These are phyloP conservation scores for Paramarasmius palmivorus DNA, from an alignment of 1,284 basidiomycete species.

Conservation along the genomic window DNA sequence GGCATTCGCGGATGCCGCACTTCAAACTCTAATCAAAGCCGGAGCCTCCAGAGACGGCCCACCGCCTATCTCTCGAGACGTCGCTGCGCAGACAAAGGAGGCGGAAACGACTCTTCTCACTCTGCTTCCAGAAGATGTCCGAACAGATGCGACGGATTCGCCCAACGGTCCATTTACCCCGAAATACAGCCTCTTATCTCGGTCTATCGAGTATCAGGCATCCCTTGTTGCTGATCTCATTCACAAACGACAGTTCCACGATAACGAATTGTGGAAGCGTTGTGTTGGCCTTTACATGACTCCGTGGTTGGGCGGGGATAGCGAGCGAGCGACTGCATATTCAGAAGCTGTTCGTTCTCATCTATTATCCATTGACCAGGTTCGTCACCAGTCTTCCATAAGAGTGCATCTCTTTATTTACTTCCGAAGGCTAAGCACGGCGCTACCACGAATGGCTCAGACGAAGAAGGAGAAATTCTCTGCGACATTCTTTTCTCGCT, in stretches of 20 bases:
- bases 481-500: constrained; percentile 95
- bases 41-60: constrained; percentile 77
- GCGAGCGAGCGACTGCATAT: constrained; percentile 48
- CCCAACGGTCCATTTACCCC: constrained; percentile 50
- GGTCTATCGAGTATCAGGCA: constrained; percentile 70
- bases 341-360: constrained; percentile 69
- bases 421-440: constrained; percentile 53
- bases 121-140: constrained; percentile 56
- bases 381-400: constrained; percentile 21
- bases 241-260: constrained; percentile 64
- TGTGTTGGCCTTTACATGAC: constrained; percentile 73
- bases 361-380: constrained; percentile 78
- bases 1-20: constrained; percentile 83
- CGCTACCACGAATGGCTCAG: constrained; percentile 40
- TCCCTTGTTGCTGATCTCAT: constrained; percentile 80
- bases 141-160: constrained; percentile 37
- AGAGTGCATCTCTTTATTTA: constrained; percentile 8
- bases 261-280: constrained; percentile 69
- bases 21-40: constrained; percentile 76
- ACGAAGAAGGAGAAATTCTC: constrained; percentile 83
- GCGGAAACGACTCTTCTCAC: constrained; percentile 59
- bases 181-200: constrained; percentile 49
- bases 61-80: constrained; percentile 66
- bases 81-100: constrained; percentile 59
- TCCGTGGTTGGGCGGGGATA: constrained; percentile 56